Base-by-base conservation (phyloP, 1,284 basidiomycete species). In the Termitomyces sp. region DNA sequence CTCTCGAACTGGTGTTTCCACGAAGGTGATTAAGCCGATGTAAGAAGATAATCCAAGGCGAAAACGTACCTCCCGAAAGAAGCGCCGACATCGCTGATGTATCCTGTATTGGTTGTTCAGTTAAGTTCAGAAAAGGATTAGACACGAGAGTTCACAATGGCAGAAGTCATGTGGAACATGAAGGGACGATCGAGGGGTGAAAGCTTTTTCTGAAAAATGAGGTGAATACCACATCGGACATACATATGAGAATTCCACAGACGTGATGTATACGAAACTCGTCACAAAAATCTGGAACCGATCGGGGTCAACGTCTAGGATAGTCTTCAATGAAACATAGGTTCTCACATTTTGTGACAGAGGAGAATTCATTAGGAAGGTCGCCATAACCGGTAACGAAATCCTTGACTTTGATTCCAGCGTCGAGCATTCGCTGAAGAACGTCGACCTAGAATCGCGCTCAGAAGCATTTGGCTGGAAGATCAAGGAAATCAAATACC, bases 341-440 rank as follows among this genome's bases (percentile, higher is more conserved):
- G 19, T 28, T 64, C 73, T 53, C 47, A 77, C 79, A 82, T 66
- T 74, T 78, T 1, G 78, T 77, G 3, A 81, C 79, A 19, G 67
- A 64, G 0, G 62, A 57, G 0, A 74, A 61, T 46, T 87, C 82
- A 60, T 89, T 88, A 0, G 81, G 73, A 28, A 72, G 68, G 47
- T 83, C 75, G 2, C 75, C 77, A 55, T 81, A 89, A 24, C 78
- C 81, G 0, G 83, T 77, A 3, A 88, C 83, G 51, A 75, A 87
- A 50, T 76, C 74, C 52, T 71, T 72, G 9, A 89, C 82, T 16
- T 66, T 64, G 19, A 85, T 74, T 10, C 84, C 85, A 3, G 81
- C 68, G 1, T 70, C 71, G 44, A 88, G 72, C 11, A 81, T 86
- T 14, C 75, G 70, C 42, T 72, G 64, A 11, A 88, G 66, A 39